phyloP scores from a whole-genome alignment of 257 asterid genomes.

The Osmanthus fragrans region DNA sequence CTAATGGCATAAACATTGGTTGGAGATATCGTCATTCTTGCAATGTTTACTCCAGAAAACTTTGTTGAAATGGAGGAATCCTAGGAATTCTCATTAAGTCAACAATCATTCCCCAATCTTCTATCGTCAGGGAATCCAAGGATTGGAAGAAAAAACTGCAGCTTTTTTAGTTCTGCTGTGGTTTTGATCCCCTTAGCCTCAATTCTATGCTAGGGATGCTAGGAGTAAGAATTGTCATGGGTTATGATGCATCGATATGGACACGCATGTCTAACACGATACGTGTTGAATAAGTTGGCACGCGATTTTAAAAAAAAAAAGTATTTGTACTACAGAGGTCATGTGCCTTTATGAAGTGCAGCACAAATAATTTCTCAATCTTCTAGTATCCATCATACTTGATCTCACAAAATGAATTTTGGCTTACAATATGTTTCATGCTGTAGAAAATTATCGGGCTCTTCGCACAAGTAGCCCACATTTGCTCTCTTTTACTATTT shows the following conservation, averaged over 20 bases:
- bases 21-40: too few relatives aligned
- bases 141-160: not conserved
- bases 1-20: not conserved
- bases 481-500: constrained; percentile 38
- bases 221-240: not conserved
- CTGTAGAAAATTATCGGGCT: constrained; percentile 92
- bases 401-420: constrained; percentile 8
- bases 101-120: too few relatives aligned
- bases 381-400: constrained; percentile 3
- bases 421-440: constrained; percentile 21
- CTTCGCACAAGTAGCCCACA: constrained; percentile 94
- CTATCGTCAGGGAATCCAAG: not conserved
- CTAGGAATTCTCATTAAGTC: too few relatives aligned
- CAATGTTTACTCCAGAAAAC: too few relatives aligned
- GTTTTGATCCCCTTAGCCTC: not conserved
- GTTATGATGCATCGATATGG: too few relatives aligned
- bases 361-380: constrained; percentile 2
- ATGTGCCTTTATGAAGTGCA: not conserved
- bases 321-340: too few relatives aligned
- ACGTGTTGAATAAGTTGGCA: too few relatives aligned
- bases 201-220: not conserved
- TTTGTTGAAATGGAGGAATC: too few relatives aligned
- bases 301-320: too few relatives aligned
- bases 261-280: too few relatives aligned
- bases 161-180: too few relatives aligned